Conservation (phyloP, 176 grass and related monocot species). For the Oryza brachyantha region DNA sequence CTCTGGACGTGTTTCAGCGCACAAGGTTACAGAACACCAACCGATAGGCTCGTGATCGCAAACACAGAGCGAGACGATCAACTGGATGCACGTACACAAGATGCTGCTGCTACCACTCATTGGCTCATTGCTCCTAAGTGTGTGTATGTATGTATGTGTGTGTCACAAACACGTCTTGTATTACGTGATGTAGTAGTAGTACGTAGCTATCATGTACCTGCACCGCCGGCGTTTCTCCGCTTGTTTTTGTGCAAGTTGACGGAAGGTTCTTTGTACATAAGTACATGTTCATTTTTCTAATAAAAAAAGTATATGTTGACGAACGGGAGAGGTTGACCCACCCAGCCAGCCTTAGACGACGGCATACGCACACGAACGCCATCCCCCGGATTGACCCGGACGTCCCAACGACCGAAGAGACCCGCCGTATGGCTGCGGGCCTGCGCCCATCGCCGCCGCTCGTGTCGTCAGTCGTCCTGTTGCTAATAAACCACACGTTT, state of each 20-base stretch:
- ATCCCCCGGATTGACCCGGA: not conserved
- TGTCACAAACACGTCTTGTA: no score
- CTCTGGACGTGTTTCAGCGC: constrained; percentile 8
- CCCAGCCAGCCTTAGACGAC: not conserved
- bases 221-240: not conserved
- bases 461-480: no score
- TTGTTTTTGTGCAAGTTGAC: not conserved
- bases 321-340: not conserved
- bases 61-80: not conserved
- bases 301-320: not conserved
- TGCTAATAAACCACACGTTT: not conserved
- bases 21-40: not conserved
- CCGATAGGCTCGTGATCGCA: not conserved
- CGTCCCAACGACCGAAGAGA: not conserved
- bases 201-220: not conserved
- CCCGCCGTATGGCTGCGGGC: not conserved
- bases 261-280: not conserved
- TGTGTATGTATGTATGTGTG: no score
- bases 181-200: not conserved
- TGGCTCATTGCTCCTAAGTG: no score
- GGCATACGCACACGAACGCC: not conserved
- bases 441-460: not conserved
- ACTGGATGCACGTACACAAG: not conserved
- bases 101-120: no score
- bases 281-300: no score